phyloP scores from a whole-genome alignment of 2,329 filamentous ascomycete species.

The Aspergillus fructus region DNA sequence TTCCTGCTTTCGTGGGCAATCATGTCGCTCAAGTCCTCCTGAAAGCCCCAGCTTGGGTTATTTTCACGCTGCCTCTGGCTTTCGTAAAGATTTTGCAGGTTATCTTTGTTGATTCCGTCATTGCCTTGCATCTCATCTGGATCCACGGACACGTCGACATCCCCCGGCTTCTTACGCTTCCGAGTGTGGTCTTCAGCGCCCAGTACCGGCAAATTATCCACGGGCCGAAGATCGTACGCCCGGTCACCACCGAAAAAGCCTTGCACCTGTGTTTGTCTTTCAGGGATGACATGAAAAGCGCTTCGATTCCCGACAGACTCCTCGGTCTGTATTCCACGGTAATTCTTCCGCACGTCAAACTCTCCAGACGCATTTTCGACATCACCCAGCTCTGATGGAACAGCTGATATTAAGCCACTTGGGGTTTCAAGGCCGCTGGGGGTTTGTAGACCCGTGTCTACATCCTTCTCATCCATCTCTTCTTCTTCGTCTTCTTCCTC shows the following conservation, averaged over 20 bases:
- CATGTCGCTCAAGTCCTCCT: conserved; percentile 93
- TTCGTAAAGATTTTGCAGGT: conserved; percentile 78
- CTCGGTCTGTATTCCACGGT: conserved; percentile 84
- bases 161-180: conserved; percentile 93
- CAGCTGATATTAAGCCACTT: conserved; percentile 73
- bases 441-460: conserved; percentile 59
- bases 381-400: conserved; percentile 75
- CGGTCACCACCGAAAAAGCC: conserved; percentile 97
- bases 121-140: conserved; percentile 73
- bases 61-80: conserved; percentile 63
- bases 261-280: conserved; percentile 78
- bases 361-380: conserved; percentile 79
- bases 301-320: conserved; percentile 71
- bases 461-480: conserved; percentile 51
- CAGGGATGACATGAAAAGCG: conserved; percentile 86
- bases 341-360: conserved; percentile 85
- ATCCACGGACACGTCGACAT: conserved; percentile 90
- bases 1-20: conserved; percentile 92
- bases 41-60: conserved; percentile 71
- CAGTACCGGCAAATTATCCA: conserved; percentile 66
- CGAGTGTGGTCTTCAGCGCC: conserved; percentile 74
- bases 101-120: conserved; percentile 81
- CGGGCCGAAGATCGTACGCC: conserved; percentile 78
- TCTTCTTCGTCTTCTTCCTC: conserved; percentile 68
- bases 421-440: conserved; percentile 77